Conservation (phyloP, 306 rosid genomes). For the Mimosa bimucronata region DNA sequence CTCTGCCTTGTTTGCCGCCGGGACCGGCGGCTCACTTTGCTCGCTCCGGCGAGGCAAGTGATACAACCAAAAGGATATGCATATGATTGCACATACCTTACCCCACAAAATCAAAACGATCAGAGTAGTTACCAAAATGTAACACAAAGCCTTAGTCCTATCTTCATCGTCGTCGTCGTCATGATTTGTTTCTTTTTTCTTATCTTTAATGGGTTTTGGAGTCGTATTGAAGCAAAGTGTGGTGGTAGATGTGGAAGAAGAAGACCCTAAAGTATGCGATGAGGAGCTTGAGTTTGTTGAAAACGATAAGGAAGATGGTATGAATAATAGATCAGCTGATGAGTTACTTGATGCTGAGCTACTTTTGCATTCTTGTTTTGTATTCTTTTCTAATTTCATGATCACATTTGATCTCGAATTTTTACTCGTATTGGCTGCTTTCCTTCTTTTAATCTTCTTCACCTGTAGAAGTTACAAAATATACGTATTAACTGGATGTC, state of each 20-base stretch:
- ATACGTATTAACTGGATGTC: neutral
- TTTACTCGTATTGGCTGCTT: constrained; percentile 9
- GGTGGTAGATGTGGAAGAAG: neutral
- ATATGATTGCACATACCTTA: constrained; percentile 39
- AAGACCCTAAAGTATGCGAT: neutral
- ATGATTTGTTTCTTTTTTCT: constrained; percentile 2
- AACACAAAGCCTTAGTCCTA: neutral
- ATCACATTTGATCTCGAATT: neutral
- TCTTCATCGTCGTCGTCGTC: neutral
- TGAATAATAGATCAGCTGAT: neutral
- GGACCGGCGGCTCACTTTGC: neutral
- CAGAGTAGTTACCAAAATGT: constrained; percentile 20
- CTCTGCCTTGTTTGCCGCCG: neutral
- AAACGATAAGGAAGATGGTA: constrained; percentile 18
- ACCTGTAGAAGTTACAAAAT: constrained; percentile 26
- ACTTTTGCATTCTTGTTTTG: neutral
- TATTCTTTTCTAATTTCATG: neutral
- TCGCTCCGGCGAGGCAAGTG: constrained; percentile 15
- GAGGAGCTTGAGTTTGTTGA: neutral
- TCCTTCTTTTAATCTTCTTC: constrained; percentile 35
- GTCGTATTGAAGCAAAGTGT: neutral
- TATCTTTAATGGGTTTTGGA: neutral
- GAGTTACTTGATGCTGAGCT: constrained; percentile 12
- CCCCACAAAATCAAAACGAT: constrained; percentile 38
- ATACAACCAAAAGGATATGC: constrained; percentile 36